phyloP scores from a whole-genome alignment of 805 yeast species.

The Yarrowia osloensis region DNA sequence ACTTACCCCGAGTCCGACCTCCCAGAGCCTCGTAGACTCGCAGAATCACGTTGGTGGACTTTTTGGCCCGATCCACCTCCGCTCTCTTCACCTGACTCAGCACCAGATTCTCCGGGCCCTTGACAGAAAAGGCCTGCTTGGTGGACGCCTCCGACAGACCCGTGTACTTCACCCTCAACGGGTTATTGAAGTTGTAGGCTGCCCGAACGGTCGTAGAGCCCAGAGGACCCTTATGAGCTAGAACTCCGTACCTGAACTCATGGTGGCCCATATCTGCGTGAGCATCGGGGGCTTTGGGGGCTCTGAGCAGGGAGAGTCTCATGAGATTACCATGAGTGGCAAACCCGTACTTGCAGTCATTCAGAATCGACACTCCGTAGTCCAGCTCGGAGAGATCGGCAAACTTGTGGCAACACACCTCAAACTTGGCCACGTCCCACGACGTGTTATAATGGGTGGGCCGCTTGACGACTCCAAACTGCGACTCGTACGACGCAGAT shows the following conservation, averaged over 20 bases:
- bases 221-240: constrained; percentile 77
- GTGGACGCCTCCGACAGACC: constrained; percentile 31
- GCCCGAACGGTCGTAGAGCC: constrained; percentile 65
- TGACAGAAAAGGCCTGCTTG: constrained; percentile 42
- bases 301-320: constrained; percentile 80
- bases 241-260: constrained; percentile 75
- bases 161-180: constrained; percentile 38
- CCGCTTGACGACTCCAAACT: constrained; percentile 85
- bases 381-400: constrained; percentile 85
- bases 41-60: constrained; percentile 57
- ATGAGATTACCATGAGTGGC: constrained; percentile 90
- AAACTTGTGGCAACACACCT: constrained; percentile 91
- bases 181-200: constrained; percentile 79
- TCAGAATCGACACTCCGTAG: constrained; percentile 84
- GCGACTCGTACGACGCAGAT: constrained; percentile 86
- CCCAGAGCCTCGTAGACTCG: constrained; percentile 89
- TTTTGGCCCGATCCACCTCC: constrained; percentile 47
- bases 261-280: constrained; percentile 93
- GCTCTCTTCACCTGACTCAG: constrained; percentile 75
- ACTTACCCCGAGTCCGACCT: constrained; percentile 59
- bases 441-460: constrained; percentile 94
- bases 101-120: constrained; percentile 62
- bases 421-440: constrained; percentile 97
- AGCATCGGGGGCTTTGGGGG: constrained; percentile 94
- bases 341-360: constrained; percentile 88